Conservation (phyloP, 129 eudicot species). For the Erigeron canadensis region DNA sequence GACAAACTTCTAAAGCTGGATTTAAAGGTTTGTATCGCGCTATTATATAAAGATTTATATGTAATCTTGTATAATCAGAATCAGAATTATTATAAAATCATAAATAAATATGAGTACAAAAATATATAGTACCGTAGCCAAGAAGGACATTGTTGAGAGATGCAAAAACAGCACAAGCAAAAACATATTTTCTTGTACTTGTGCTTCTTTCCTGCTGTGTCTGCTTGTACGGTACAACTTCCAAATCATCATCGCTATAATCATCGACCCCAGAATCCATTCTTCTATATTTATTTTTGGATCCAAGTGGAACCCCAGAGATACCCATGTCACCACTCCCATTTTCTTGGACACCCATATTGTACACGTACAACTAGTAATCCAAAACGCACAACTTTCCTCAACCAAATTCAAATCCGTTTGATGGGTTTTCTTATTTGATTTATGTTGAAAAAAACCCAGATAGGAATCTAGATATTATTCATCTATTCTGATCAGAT, state of each 20-base stretch:
- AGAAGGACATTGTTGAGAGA: constrained; percentile 90
- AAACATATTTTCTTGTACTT: constrained; percentile 58
- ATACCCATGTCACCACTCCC: constrained; percentile 49
- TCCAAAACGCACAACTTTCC: background rate
- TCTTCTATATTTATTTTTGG: constrained; percentile 57
- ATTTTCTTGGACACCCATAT: constrained; percentile 65
- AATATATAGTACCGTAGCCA: constrained; percentile 59
- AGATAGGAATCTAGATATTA: constrained; percentile 24
- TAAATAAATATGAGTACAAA: background rate
- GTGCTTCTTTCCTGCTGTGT: constrained; percentile 39
- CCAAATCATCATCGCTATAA: constrained; percentile 28
- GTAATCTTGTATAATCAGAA: background rate
- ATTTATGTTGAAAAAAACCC: constrained; percentile 26
- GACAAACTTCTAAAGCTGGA: constrained; percentile 17
- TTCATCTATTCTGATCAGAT: constrained; percentile 34
- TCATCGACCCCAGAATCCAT: constrained; percentile 56
- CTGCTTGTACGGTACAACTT: constrained; percentile 39
- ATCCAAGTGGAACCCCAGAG: constrained; percentile 38
- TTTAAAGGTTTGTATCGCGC: constrained; percentile 16
- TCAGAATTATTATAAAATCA: too few species aligned
- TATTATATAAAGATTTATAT: background rate
- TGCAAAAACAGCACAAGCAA: constrained; percentile 85
- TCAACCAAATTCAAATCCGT: background rate
- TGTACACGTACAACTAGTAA: constrained; percentile 6
- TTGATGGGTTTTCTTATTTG: constrained; percentile 25